phyloP scores from a whole-genome alignment of 306 rosid species.

The Alnus glutinosa region DNA sequence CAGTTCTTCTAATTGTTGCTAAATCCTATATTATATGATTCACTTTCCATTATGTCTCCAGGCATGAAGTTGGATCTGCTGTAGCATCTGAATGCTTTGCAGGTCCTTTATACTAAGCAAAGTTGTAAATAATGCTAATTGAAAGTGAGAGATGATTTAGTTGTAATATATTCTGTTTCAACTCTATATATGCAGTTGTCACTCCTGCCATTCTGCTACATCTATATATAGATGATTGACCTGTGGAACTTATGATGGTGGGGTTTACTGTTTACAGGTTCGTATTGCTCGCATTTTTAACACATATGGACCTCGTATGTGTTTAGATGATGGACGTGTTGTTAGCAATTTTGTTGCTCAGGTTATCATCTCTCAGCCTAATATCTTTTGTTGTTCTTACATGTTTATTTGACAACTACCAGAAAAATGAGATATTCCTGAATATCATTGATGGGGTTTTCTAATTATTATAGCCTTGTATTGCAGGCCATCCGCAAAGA shows the following conservation, averaged over 20 bases:
- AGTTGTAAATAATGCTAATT: conserved; percentile 13
- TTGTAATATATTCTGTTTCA: conserved; percentile 1
- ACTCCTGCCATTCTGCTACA: conserved; percentile 14
- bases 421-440: conserved; percentile 8
- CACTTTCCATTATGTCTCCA: not conserved
- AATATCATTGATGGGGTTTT: not conserved
- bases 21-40: not conserved
- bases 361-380: conserved; percentile 40
- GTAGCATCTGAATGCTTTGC: conserved; percentile 7
- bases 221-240: conserved; percentile 28
- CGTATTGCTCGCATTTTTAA: conserved; percentile 97
- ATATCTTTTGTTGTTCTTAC: not conserved
- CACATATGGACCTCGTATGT: conserved; percentile 96
- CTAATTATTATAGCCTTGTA: conserved; percentile 2
- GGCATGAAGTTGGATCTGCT: not conserved
- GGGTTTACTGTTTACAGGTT: conserved; percentile 54
- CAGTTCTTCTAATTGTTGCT: not conserved
- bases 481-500: conserved; percentile 87
- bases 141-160: conserved; percentile 14
- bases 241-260: conserved; percentile 19
- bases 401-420: not conserved
- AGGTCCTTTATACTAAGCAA: conserved; percentile 7
- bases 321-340: conserved; percentile 99
- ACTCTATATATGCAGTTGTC: not conserved
- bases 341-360: conserved; percentile 98